These are phyloP conservation scores for Porphyrellus cyaneotinctus DNA, from an alignment of 768 basidiomycete species.

Conservation along the genomic window DNA sequence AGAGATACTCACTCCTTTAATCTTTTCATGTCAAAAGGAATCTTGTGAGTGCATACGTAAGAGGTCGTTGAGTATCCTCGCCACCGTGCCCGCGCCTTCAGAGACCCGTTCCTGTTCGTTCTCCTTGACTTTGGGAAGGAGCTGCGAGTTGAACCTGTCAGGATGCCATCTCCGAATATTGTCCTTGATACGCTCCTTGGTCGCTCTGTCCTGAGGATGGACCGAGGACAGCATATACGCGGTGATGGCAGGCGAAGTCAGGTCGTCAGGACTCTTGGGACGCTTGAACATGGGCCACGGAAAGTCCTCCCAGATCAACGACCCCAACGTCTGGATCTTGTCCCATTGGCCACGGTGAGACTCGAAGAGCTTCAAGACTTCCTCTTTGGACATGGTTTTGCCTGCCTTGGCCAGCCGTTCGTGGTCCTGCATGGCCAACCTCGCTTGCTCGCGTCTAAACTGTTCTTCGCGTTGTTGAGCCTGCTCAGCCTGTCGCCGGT, in stretches of 20 bases:
- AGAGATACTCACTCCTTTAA: slow-evolving; percentile 26
- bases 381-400: slow-evolving; percentile 53
- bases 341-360: slow-evolving; percentile 62
- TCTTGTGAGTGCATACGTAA: slow-evolving; percentile 48
- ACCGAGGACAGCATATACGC: slow-evolving; percentile 60
- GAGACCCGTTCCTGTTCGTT: slow-evolving; percentile 63
- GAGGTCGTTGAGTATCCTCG: slow-evolving; percentile 66
- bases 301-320: slow-evolving; percentile 61
- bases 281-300: slow-evolving; percentile 70
- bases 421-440: slow-evolving; percentile 47
- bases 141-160: slow-evolving; percentile 73
- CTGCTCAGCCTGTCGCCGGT: slow-evolving; percentile 60
- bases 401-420: slow-evolving; percentile 40
- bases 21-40: slow-evolving; percentile 33
- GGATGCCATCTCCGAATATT: slow-evolving; percentile 77
- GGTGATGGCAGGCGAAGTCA: slow-evolving; percentile 51
- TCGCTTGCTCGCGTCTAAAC: slow-evolving; percentile 66
- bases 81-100: slow-evolving; percentile 70
- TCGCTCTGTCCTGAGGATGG: slow-evolving; percentile 48
- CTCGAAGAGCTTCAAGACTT: slow-evolving; percentile 52
- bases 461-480: slow-evolving; percentile 62
- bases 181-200: slow-evolving; percentile 74
- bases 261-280: slow-evolving; percentile 55
- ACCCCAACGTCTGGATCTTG: slow-evolving; percentile 35
- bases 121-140: slow-evolving; percentile 59